These are phyloP conservation scores for Colletotrichum sp. DNA, from an alignment of 2,329 filamentous ascomycete genomes.

Conservation along the genomic window DNA sequence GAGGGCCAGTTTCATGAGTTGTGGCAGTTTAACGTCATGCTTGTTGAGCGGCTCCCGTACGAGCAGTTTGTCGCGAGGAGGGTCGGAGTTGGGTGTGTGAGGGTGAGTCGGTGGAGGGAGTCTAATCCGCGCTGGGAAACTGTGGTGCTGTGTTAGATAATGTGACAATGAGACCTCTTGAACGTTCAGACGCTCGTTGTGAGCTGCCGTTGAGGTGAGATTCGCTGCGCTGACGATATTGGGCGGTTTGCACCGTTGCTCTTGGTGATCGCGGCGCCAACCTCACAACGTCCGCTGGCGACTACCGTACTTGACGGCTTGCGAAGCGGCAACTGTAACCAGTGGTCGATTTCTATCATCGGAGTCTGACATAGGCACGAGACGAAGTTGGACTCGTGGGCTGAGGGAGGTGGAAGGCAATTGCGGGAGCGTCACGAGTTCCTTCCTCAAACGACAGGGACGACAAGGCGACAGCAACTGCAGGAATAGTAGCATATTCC, in stretches of 20 bases:
- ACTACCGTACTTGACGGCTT: background rate
- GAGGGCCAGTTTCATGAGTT: background rate
- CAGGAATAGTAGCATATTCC: no score
- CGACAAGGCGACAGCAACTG: no score
- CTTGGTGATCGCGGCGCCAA: background rate
- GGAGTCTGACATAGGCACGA: background rate
- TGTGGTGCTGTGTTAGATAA: background rate
- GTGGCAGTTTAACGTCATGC: conserved; percentile 4
- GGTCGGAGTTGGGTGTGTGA: background rate
- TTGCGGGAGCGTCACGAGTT: background rate
- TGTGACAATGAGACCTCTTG: background rate
- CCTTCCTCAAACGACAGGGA: background rate
- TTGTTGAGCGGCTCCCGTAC: background rate
- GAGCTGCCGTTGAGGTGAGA: background rate
- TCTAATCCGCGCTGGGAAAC: background rate
- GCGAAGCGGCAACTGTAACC: background rate
- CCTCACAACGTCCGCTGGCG: background rate
- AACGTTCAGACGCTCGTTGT: background rate
- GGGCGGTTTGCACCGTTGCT: background rate
- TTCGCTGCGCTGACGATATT: background rate
- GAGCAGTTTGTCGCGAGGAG: background rate
- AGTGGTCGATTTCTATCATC: accelerated
- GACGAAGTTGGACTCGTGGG: background rate
- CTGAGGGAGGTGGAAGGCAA: background rate
- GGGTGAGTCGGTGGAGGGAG: background rate